These are phyloP conservation scores for Mentha longifolia DNA, from an alignment of 257 asterid genomes.

Conservation along the genomic window DNA sequence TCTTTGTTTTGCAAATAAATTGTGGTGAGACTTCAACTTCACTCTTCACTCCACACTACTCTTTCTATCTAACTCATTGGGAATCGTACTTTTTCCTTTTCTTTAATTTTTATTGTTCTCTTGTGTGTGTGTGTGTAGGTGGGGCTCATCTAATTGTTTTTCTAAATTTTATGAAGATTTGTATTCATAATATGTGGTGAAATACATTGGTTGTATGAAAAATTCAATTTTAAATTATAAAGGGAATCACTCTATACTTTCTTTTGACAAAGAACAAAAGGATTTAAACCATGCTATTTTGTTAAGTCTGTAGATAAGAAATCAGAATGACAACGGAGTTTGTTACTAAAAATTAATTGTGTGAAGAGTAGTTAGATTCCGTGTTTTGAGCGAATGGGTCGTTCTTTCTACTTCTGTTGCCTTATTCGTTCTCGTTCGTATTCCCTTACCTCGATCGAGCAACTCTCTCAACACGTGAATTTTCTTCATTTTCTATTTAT, in stretches of 20 bases:
- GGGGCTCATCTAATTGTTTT: neutral
- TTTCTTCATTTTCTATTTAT: no score
- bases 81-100: neutral
- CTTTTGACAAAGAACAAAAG: no score
- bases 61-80: conserved; percentile 27
- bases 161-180: neutral
- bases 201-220: no score
- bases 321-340: no score
- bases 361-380: neutral
- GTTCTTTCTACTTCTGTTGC: neutral
- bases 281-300: no score
- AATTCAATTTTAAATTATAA: no score
- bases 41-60: conserved; percentile 16
- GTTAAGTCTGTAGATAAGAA: no score
- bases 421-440: neutral
- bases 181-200: no score
- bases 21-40: conserved; percentile 31
- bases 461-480: no score
- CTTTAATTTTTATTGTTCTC: neutral
- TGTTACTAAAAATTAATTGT: neutral
- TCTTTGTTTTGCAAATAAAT: conserved; percentile 16
- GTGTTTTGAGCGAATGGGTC: neutral
- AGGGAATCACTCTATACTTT: no score
- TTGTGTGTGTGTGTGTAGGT: conserved; percentile 4
- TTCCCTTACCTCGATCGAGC: neutral